Evolutionary conservation across 2,329 filamentous ascomycete species (phyloP), one percentile per base, ranked within the genome.

Genomic region (Diplodia intermedia): DNA sequence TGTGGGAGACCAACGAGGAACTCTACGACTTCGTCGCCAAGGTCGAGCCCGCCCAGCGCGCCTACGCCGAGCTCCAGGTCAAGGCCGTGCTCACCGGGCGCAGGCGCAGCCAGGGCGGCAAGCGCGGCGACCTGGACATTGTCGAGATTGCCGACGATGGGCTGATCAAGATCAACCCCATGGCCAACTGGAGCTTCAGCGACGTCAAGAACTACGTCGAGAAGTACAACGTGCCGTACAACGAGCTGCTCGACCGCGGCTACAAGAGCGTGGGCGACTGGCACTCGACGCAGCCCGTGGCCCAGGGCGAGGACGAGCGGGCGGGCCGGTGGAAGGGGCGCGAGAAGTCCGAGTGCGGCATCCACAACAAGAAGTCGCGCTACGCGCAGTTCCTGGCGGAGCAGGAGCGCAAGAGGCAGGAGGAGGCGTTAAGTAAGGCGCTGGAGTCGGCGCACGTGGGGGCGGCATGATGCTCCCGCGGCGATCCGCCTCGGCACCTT

Each of bases 181-280:
- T 99, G 71, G 94, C 94, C 76, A 93, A 94, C 82, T 99, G 95
- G 95, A 87, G 87, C 53, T 99, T 99, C 82, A 83, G 88, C 70
- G 91, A 98, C 78, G 94, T 99, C 69, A 90, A 94, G 80, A 85
- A 88, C 50, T 99, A 99, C 82, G 88, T 97, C 82, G 87, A 89
- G 74, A 89, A 91, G 75, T 88, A 97, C 84, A 82, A 93, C 70
- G 93, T 99, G 4, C 95, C 95, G 0, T 98, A 97, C 86, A 99
- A 99, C 79, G 89, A 87, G 70, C 87, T 99, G 36, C 87, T 99
- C 56, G 92, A 97, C 82, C 86, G 85, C 69, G 95, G 95, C n/a
- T 99, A 99, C 86, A 97, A 98, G 86, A 97, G 93, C 72, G 86
- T 99, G 71, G 95, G 95, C 70, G 95, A 99, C 85, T 98, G 94